phyloP scores from a whole-genome alignment of 768 basidiomycete species.

The Dacryopinax spathularia region DNA sequence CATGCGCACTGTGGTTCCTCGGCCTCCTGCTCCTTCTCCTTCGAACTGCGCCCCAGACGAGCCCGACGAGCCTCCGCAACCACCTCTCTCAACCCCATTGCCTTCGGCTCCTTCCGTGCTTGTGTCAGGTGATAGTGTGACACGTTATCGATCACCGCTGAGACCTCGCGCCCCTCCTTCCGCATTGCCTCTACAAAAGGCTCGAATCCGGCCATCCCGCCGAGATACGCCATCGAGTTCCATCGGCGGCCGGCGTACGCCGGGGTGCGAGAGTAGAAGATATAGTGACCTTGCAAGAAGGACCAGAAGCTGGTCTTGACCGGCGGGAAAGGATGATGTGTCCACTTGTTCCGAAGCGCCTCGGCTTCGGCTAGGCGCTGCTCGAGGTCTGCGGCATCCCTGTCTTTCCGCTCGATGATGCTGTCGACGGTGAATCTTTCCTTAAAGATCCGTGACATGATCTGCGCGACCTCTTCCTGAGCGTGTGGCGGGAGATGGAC shows the following conservation, averaged over 20 bases:
- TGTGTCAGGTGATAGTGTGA: neutral
- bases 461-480: too few relatives aligned
- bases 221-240: neutral
- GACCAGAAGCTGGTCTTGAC: neutral
- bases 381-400: too few relatives aligned
- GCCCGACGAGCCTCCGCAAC: neutral
- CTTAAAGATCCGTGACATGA: too few relatives aligned
- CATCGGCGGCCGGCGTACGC: neutral
- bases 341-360: neutral
- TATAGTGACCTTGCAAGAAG: neutral
- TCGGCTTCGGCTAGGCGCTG: neutral
- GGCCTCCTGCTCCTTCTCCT: neutral
- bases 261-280: neutral
- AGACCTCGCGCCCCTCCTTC: neutral
- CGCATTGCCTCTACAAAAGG: neutral
- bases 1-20: neutral
- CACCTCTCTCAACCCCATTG: neutral
- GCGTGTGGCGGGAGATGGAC: too few relatives aligned
- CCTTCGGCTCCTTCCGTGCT: neutral
- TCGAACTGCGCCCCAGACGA: too few relatives aligned
- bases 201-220: neutral
- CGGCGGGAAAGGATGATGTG: neutral
- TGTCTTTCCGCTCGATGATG: too few relatives aligned
- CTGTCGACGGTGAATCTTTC: too few relatives aligned
- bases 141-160: neutral